phyloP scores from a whole-genome alignment of 148 eudicot genomes.

The Camellia lanceoleosa region DNA sequence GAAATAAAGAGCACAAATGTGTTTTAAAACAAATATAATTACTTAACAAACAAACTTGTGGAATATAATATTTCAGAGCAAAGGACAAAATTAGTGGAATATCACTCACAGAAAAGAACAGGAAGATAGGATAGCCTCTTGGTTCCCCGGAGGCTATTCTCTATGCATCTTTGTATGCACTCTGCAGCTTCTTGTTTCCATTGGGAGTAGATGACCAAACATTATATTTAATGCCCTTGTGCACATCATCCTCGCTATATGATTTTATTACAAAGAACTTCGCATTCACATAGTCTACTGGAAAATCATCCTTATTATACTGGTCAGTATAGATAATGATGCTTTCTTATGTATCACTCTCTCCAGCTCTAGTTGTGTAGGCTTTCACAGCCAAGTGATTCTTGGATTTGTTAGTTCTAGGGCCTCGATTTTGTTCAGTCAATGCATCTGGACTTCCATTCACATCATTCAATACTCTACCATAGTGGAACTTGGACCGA shows the following conservation, averaged over 20 bases:
- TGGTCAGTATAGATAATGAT: constrained; percentile 61
- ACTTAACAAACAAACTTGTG: too few relatives aligned
- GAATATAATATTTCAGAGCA: too few relatives aligned
- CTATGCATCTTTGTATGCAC: too few relatives aligned
- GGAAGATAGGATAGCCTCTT: too few relatives aligned
- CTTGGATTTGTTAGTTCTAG: constrained; percentile 58
- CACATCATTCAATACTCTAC: constrained; percentile 35
- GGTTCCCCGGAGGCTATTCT: too few relatives aligned
- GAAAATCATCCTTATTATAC: constrained; percentile 69
- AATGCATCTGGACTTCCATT: constrained; percentile 44
- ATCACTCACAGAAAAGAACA: too few relatives aligned
- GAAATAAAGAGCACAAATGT: too few relatives aligned
- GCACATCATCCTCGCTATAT: constrained; percentile 93
- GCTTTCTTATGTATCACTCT: constrained; percentile 65
- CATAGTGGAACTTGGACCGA: constrained; percentile 42
- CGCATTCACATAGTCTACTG: constrained; percentile 49
- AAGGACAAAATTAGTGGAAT: too few relatives aligned
- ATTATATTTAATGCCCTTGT: constrained; percentile 79
- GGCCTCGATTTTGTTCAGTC: constrained; percentile 64
- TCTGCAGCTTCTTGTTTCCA: too few relatives aligned
- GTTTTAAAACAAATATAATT: too few relatives aligned
- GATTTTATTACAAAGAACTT: constrained; percentile 88
- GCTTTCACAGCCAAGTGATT: constrained; percentile 68
- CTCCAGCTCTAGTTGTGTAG: constrained; percentile 65
- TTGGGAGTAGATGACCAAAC: constrained; percentile 89